Evolutionary conservation across 768 basidiomycete genomes (phyloP).

Genomic region (Mycena albidolilacea): DNA sequence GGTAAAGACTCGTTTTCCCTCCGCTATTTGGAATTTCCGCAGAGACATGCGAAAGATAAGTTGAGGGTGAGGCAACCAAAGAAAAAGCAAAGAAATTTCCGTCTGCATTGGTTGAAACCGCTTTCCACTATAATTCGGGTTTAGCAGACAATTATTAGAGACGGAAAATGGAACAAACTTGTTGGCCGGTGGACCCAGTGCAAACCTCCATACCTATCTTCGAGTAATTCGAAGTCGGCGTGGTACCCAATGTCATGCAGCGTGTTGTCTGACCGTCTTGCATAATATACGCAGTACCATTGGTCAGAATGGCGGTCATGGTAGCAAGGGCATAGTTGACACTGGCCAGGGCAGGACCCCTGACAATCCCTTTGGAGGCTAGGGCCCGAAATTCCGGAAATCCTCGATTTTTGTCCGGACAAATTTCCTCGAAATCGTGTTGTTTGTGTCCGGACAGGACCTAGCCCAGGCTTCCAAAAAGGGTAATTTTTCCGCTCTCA

Average conservation of each 20-base stretch:
- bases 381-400: too few species aligned
- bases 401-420: too few species aligned
- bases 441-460: too few species aligned
- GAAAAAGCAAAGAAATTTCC: conserved; percentile 21
- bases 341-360: too few species aligned
- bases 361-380: too few species aligned
- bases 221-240: conserved; percentile 18
- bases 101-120: conserved; percentile 18
- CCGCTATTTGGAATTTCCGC: conserved; percentile 28
- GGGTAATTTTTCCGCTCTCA: too few species aligned
- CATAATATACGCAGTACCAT: conserved; percentile 22
- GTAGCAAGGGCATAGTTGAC: conserved; percentile 26
- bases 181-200: conserved; percentile 25
- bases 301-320: conserved; percentile 25
- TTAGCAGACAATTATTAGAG: conserved; percentile 16
- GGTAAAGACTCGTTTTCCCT: conserved; percentile 22
- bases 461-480: too few species aligned
- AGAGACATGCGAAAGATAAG: conserved; percentile 25
- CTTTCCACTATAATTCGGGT: conserved; percentile 19
- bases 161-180: conserved; percentile 24
- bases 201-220: conserved; percentile 29
- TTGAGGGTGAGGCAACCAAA: conserved; percentile 23
- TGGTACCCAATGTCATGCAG: conserved; percentile 23
- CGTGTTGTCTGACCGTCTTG: conserved; percentile 27
- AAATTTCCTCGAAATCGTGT: too few species aligned